These are phyloP conservation scores for Paecilomyces formosus DNA, from an alignment of 2,329 filamentous ascomycete species.

Conservation along the genomic window DNA sequence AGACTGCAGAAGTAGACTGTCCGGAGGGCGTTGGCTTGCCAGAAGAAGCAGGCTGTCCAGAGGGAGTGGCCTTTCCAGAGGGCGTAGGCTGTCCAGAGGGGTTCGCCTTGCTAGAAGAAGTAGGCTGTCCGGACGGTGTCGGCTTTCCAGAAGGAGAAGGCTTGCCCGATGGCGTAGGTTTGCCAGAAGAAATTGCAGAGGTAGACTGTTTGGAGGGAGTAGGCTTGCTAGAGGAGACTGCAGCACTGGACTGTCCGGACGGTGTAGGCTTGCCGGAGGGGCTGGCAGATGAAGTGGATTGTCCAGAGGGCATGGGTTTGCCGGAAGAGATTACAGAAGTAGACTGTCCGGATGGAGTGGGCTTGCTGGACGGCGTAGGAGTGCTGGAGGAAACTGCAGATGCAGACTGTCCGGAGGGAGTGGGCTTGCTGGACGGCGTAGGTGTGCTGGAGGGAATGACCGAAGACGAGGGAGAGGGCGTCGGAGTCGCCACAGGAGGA, in stretches of 20 bases:
- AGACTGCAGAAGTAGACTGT: background rate
- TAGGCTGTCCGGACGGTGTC: background rate
- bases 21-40: background rate
- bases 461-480: background rate
- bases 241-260: background rate
- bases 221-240: background rate
- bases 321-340: background rate
- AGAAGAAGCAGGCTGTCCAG: background rate
- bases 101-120: background rate
- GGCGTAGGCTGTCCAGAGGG: background rate
- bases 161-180: background rate
- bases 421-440: background rate
- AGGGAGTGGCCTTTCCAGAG: background rate
- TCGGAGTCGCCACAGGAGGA: conserved; percentile 10
- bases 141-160: background rate
- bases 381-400: background rate
- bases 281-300: background rate
- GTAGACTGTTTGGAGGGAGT: background rate
- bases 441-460: background rate
- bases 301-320: background rate
- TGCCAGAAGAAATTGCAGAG: background rate
- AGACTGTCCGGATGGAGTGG: background rate
- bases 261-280: background rate
- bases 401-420: background rate
- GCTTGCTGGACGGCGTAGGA: background rate